Conservation (phyloP, 805 yeast genomes). For the Debaryomyces maramus region DNA sequence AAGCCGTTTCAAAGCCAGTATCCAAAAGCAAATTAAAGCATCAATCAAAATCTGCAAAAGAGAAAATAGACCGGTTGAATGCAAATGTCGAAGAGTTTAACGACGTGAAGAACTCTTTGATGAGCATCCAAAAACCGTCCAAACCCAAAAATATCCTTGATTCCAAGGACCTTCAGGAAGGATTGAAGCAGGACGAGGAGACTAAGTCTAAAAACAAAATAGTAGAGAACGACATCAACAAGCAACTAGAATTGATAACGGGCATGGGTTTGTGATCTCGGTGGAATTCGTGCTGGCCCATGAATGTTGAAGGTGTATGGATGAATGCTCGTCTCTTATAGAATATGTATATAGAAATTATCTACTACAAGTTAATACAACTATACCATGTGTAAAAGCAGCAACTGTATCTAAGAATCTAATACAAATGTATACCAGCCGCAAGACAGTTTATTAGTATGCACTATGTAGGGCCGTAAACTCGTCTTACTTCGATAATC, state of each 20-base stretch:
- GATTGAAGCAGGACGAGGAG: slow-evolving; percentile 38
- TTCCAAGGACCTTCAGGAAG: slow-evolving; percentile 34
- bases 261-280: slow-evolving; percentile 36
- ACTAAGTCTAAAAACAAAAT: slow-evolving; percentile 26
- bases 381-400: no score
- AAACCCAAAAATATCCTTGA: slow-evolving; percentile 33
- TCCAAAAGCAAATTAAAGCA: slow-evolving; percentile 15
- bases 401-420: no score
- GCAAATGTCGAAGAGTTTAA: slow-evolving; percentile 24
- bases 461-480: no score
- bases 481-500: no score
- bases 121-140: slow-evolving; percentile 3
- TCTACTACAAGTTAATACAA: no score
- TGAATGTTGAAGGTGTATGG: no score
- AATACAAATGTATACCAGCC: no score
- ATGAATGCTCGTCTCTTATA: no score
- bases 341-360: slow-evolving; percentile 1
- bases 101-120: slow-evolving; percentile 19
- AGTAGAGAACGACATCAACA: slow-evolving; percentile 42
- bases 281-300: slow-evolving; percentile 1
- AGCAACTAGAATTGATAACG: slow-evolving; percentile 49
- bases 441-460: no score
- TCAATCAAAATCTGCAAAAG: slow-evolving; percentile 31
- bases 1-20: slow-evolving; percentile 6
- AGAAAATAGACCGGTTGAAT: slow-evolving; percentile 34